Evolutionary conservation across 768 basidiomycete genomes (phyloP), one percentile per base, ranked within the genome.

Genomic region (Collybiopsis confluens): DNA sequence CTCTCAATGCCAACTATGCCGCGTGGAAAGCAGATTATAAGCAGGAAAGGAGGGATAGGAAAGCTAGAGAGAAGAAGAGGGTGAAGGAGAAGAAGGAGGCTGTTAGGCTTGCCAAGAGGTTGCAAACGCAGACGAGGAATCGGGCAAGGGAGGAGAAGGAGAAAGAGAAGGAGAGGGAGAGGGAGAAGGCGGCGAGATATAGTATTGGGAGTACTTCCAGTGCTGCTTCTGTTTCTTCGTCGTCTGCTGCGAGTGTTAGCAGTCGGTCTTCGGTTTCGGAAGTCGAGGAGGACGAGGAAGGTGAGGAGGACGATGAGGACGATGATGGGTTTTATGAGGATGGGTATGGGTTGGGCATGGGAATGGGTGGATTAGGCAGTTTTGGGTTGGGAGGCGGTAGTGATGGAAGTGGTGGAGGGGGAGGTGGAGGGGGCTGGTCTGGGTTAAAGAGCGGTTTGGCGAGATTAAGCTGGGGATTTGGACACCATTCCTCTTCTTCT

Each of bases 391-490:
- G 52, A 10, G 44, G 38, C 24, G 57, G 57, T 43, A 60, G 53
- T 0, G 45, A 44, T n/a, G 40, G 57, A 10, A 62, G 64, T 55
- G 52, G 54, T 45, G 51, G 59, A 49, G 53, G 58, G 38, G 30
- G 30, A 6, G 61, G 54, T 23, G 52, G 37, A 28, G 62, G 64
- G 45, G 65, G 70, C 18, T 70, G 74, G 70, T 52, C 68, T 38
- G 57, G 72, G 57, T 70, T 80, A 76, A 61, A 76, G 59, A 66
- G 69, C 70, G 59, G 73, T 28, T 68, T 75, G 61, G 68, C 63
- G 60, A 77, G 62, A 46, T 75, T 65, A 65, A 73, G 61, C 45
- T 76, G 76, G 73, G 65, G 59, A 13, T 68, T 66, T 20, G 62
- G 58, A 54, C 69, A 70, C 54, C 69, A 55, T 10, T 54, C 45